Evolutionary conservation across 805 yeast species (phyloP).

Genomic region (Priceomyces haplophilus): DNA sequence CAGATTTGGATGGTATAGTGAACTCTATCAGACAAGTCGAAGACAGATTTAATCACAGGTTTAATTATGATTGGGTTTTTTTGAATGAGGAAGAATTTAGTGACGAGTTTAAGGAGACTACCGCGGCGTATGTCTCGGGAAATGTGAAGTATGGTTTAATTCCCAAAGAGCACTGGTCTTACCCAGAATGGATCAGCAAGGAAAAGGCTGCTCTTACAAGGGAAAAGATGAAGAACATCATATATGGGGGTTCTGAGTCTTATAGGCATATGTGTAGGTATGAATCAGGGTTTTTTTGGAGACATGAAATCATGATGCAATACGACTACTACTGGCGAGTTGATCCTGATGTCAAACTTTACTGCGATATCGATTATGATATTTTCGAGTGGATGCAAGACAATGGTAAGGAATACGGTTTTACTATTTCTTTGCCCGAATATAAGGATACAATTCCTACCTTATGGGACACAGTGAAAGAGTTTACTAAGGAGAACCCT

Average conservation of each 20-base stretch:
- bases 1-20: slow-evolving; percentile 57
- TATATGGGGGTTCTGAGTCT: slow-evolving; percentile 67
- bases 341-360: slow-evolving; percentile 76
- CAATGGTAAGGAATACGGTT: slow-evolving; percentile 76
- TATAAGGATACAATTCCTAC: slow-evolving; percentile 83
- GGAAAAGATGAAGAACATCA: slow-evolving; percentile 56
- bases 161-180: slow-evolving; percentile 81
- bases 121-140: slow-evolving; percentile 70
- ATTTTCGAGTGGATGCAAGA: slow-evolving; percentile 78
- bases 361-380: slow-evolving; percentile 81
- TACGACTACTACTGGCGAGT: slow-evolving; percentile 92
- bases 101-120: slow-evolving; percentile 70
- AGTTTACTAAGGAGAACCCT: slow-evolving; percentile 57
- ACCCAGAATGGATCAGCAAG: slow-evolving; percentile 76
- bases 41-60: slow-evolving; percentile 79
- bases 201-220: slow-evolving; percentile 65
- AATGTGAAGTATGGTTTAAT: slow-evolving; percentile 70
- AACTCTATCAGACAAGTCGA: slow-evolving; percentile 74
- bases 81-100: slow-evolving; percentile 80
- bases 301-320: slow-evolving; percentile 68
- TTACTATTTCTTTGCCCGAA: slow-evolving; percentile 77
- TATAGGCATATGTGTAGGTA: slow-evolving; percentile 90
- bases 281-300: slow-evolving; percentile 83
- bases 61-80: slow-evolving; percentile 90
- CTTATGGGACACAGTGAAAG: slow-evolving; percentile 71